phyloP scores from a whole-genome alignment of 2,329 filamentous ascomycete species.

The Pseudocercospora macadamiae region DNA sequence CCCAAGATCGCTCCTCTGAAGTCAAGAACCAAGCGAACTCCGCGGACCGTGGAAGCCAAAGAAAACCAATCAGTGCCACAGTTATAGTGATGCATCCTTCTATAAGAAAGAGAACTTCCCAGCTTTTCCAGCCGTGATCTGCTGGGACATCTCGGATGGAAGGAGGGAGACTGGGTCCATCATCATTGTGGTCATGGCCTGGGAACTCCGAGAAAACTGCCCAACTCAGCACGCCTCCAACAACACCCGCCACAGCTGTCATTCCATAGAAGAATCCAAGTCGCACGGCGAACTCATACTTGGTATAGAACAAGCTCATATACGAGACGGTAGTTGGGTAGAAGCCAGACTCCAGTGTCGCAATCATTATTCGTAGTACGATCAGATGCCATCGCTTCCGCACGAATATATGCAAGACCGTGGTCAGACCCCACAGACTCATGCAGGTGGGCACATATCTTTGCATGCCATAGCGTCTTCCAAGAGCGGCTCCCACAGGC shows the following conservation, averaged over 20 bases:
- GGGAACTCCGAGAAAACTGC: slow-evolving; percentile 51
- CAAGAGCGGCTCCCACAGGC: slow-evolving; percentile 60
- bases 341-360: slow-evolving; percentile 58
- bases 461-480: slow-evolving; percentile 59
- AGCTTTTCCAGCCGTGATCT: slow-evolving; percentile 46
- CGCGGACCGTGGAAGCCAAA: slow-evolving; percentile 54
- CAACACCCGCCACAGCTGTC: slow-evolving; percentile 58
- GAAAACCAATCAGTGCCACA: slow-evolving; percentile 51
- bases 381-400: slow-evolving; percentile 52
- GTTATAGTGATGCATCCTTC: slow-evolving; percentile 53
- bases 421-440: slow-evolving; percentile 57
- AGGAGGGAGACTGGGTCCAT: slow-evolving; percentile 13
- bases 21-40: slow-evolving; percentile 58
- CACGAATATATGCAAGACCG: slow-evolving; percentile 53
- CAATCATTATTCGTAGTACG: slow-evolving; percentile 50
- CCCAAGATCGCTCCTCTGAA: slow-evolving; percentile 49
- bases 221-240: slow-evolving; percentile 59
- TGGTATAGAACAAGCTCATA: slow-evolving; percentile 61
- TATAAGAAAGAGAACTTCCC: slow-evolving; percentile 56
- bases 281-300: slow-evolving; percentile 59
- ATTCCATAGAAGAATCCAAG: slow-evolving; percentile 62
- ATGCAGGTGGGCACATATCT: slow-evolving; percentile 62
- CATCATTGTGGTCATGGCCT: slow-evolving; percentile 14
- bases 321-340: slow-evolving; percentile 64
- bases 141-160: slow-evolving; percentile 7